Conservation (phyloP, 371 early-diverging fungal genomes). For the Saksenaea vasiformis region DNA sequence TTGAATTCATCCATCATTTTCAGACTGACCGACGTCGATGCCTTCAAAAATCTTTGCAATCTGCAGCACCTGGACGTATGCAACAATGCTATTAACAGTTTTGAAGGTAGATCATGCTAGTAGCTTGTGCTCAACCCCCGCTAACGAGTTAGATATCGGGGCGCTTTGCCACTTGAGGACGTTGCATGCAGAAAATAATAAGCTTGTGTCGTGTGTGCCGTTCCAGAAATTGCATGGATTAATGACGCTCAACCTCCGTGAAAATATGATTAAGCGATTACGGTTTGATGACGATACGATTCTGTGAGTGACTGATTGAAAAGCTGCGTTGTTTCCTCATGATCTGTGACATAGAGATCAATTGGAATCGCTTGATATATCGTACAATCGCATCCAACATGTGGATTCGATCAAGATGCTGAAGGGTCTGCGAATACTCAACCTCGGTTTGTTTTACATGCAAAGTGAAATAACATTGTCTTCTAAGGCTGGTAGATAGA, state of each 20-base stretch:
- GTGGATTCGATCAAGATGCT: conserved; percentile 48
- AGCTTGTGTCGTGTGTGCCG: conserved; percentile 39
- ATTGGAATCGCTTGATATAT: conserved; percentile 54
- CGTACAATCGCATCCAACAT: conserved; percentile 52
- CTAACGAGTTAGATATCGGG: conserved; percentile 10
- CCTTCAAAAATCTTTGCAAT: conserved; percentile 36
- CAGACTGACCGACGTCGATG: conserved; percentile 41
- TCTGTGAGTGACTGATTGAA: conserved; percentile 27
- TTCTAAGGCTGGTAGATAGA: conserved; percentile 22
- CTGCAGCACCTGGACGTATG: conserved; percentile 53
- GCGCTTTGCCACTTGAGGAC: conserved; percentile 39
- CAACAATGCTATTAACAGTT: conserved; percentile 43
- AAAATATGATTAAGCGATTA: conserved; percentile 41
- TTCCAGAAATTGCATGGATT: conserved; percentile 45
- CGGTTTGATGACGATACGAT: conserved; percentile 29
- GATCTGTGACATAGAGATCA: conserved; percentile 25
- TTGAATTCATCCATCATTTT: not conserved
- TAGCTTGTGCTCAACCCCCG: not conserved
- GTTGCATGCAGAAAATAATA: conserved; percentile 51
- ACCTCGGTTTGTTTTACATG: conserved; percentile 42
- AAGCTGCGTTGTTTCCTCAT: not conserved
- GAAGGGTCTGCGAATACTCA: conserved; percentile 35
- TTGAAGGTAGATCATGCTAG: conserved; percentile 34
- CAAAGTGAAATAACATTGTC: not conserved
- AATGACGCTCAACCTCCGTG: conserved; percentile 41